Percentiles rank a stretch among this genome's conserved stretches.
These are phyloP conservation scores for Mycena metata DNA, from an alignment of 768 basidiomycete genomes.

Conservation along the genomic window DNA sequence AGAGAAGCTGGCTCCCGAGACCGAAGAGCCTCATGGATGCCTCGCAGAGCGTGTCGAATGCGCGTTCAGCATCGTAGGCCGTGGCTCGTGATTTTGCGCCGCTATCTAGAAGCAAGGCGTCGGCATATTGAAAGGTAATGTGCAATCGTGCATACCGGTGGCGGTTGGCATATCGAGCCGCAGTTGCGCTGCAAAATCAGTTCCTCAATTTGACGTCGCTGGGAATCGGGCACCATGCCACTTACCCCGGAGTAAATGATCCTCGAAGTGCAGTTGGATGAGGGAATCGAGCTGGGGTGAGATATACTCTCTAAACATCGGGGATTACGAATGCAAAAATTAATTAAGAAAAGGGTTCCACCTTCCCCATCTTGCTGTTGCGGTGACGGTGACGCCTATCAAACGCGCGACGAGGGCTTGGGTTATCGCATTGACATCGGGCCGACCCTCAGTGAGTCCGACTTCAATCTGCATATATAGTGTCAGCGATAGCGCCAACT, in stretches of 20 bases:
- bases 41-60: slow-evolving; percentile 23
- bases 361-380: slow-evolving; percentile 7
- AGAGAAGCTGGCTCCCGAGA: slow-evolving; percentile 19
- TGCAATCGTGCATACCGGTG: background rate
- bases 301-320: background rate
- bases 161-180: slow-evolving; percentile 34
- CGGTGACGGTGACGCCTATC: slow-evolving; percentile 3
- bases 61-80: slow-evolving; percentile 8
- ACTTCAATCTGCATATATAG: slow-evolving; percentile 22
- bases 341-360: background rate
- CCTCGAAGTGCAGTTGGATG: slow-evolving; percentile 22
- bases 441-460: slow-evolving; percentile 19
- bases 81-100: slow-evolving; percentile 11
- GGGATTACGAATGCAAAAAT: background rate
- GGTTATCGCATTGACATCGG: slow-evolving; percentile 16
- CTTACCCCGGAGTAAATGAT: slow-evolving; percentile 24
- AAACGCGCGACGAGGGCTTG: slow-evolving; percentile 24
- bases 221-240: background rate
- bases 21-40: slow-evolving; percentile 11
- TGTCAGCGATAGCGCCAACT: background rate
- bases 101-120: slow-evolving; percentile 1
- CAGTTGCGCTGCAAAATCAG: slow-evolving; percentile 12
- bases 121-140: too few species aligned
- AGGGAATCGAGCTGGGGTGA: slow-evolving; percentile 9
- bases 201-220: background rate